Evolutionary conservation across 768 basidiomycete species (phyloP), one percentile per base, ranked within the genome.

Genomic region (Lactifluus piperatus): DNA sequence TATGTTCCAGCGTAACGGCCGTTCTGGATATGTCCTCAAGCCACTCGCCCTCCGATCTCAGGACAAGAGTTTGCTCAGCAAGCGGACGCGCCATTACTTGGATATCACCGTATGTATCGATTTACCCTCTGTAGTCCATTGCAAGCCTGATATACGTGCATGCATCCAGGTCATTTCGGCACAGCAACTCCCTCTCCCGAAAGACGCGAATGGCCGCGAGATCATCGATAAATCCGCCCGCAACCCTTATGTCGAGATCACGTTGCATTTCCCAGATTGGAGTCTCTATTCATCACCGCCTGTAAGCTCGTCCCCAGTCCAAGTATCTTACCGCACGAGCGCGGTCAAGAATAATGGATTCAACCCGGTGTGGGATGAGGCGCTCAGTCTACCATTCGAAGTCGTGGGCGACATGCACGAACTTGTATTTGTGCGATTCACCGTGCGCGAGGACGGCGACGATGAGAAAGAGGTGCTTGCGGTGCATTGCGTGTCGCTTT

Each of bases 1-100:
- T 6, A 94, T 98, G 91, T 99, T 99, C 71, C 85, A 86, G 63
- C 79, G 88, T 4, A 94, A 95, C 64, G 89, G 88, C n/a, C 80
- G 88, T 5, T 78, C 81, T 2, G 95, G 95, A 0, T 97, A 91
- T 67, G 84, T 99, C 2, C 80, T 97, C 41, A 97, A 97, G 69
- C 95, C 95, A 2, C 77, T 77, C 3, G 82, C 86, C 2, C 77
- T 97, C 11, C 78, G 91, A 7, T 72, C 71, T n/a, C 75, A 79
- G 34, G 79, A 84, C 65, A 84, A 89, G 70, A 79, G 82, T 20
- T 69, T 81, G 10, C 69, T 87, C 30, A 63, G 71, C 43, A 74
- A 77, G 60, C 75, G 76, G 44, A 83, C 82, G 4, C 78, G 75
- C 48, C 84, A 90, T 65, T 72, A 74, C 54, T 72, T 94, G 7